A percentile compares a stretch with the other conserved stretches of the same genome.
These are phyloP conservation scores for Eragrostis curvula DNA, from an alignment of 176 grass and related monocot genomes.

Conservation along the genomic window DNA sequence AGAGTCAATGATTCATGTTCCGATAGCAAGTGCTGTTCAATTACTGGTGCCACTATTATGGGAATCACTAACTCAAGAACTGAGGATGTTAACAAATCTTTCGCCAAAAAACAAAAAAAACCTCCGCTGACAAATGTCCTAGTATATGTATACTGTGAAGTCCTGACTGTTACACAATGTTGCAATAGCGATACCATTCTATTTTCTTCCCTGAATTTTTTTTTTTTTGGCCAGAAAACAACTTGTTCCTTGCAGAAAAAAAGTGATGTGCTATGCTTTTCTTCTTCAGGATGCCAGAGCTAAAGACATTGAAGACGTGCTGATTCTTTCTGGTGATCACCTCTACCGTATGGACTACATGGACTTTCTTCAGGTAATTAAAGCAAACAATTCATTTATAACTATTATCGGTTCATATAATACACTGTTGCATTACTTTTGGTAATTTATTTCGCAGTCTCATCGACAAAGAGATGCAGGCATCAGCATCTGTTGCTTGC, in stretches of 20 bases:
- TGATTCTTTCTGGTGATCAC: conserved; percentile 95
- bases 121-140: no score
- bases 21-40: not conserved
- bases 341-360: conserved; percentile 93
- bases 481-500: conserved; percentile 87
- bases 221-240: conserved; percentile 3
- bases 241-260: not conserved
- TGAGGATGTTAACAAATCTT: not conserved
- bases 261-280: not conserved
- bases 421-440: not conserved
- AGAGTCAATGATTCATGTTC: not conserved
- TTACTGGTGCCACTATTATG: not conserved
- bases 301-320: conserved; percentile 83
- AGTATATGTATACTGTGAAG: not conserved
- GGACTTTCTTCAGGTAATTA: conserved; percentile 78
- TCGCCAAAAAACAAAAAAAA: no score
- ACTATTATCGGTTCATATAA: conserved; percentile 9
- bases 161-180: not conserved
- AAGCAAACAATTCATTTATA: conserved; percentile 5
- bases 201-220: not conserved
- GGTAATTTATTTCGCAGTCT: conserved; percentile 54
- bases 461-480: conserved; percentile 75
- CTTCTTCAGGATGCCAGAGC: conserved; percentile 65
- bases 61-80: not conserved
- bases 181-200: not conserved